phyloP scores from a whole-genome alignment of 495 filamentous ascomycete genomes.

The Hypoxylon fuscum region DNA sequence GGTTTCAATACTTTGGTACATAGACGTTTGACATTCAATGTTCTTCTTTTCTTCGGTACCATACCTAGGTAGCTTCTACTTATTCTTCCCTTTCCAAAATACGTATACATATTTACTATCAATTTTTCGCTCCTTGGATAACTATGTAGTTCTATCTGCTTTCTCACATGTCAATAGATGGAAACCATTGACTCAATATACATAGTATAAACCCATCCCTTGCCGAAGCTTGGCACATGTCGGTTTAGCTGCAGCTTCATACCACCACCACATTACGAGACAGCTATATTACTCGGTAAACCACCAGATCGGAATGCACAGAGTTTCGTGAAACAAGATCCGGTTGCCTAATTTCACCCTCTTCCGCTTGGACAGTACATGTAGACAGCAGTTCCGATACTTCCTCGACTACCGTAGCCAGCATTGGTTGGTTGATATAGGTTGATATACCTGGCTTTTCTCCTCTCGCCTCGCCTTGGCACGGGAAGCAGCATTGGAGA shows the following conservation, averaged over 20 bases:
- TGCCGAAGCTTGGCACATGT: constrained; percentile 11
- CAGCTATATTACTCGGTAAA: constrained; percentile 2
- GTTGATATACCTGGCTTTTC: constrained; percentile 5
- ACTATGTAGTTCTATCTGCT: too few relatives aligned
- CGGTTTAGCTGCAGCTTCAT: neutral
- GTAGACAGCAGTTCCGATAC: constrained; percentile 24
- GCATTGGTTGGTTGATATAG: constrained; percentile 17
- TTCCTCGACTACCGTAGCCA: constrained; percentile 14
- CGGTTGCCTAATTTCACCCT: constrained; percentile 15
- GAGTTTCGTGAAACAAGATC: constrained; percentile 30
- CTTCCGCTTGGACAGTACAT: too few relatives aligned
- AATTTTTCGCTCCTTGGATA: too few relatives aligned
- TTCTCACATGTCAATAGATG: neutral
- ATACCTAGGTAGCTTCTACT: too few relatives aligned
- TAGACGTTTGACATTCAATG: too few relatives aligned
- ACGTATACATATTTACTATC: too few relatives aligned
- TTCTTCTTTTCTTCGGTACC: too few relatives aligned
- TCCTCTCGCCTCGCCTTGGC: neutral
- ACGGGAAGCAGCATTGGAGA: too few relatives aligned
- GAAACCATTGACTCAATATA: too few relatives aligned
- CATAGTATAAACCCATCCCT: neutral
- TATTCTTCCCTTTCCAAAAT: too few relatives aligned
- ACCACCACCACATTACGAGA: neutral
- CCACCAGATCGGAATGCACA: constrained; percentile 33
- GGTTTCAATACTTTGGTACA: too few relatives aligned